Conservation (phyloP, 192 early-diverging fungal genomes). For the Dissophora globulifera region DNA sequence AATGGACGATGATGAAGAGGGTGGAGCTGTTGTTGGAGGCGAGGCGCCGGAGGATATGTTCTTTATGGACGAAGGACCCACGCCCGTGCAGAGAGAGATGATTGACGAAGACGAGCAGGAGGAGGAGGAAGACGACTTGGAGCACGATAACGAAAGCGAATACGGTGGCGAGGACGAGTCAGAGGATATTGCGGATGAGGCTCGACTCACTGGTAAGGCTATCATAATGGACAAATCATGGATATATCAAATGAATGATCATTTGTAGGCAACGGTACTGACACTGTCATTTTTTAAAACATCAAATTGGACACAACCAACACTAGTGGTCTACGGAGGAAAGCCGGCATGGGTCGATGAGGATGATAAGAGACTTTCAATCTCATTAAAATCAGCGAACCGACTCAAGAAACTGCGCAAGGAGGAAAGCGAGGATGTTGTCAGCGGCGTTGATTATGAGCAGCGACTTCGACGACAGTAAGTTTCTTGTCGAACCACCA, state of each 20-base stretch:
- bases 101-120: conserved; percentile 34
- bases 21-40: neutral
- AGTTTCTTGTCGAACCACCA: conserved; percentile 8
- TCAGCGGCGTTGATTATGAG: conserved; percentile 87
- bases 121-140: conserved; percentile 6
- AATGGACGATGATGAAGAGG: conserved; percentile 25
- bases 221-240: too few relatives aligned
- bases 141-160: conserved; percentile 2
- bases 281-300: too few relatives aligned
- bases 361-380: conserved; percentile 73
- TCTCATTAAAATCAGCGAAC: conserved; percentile 74
- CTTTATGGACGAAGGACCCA: conserved; percentile 49
- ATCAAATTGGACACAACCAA: neutral
- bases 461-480: conserved; percentile 84
- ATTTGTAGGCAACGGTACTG: too few relatives aligned
- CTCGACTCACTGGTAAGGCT: conserved; percentile 21
- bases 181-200: conserved; percentile 2
- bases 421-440: conserved; percentile 75
- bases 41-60: conserved; percentile 42
- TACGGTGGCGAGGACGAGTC: neutral
- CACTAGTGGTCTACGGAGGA: conserved; percentile 37
- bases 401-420: conserved; percentile 83
- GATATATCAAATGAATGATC: too few relatives aligned
- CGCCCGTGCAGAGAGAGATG: conserved; percentile 16
- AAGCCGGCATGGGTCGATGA: conserved; percentile 83